phyloP scores from a whole-genome alignment of 805 yeast genomes.

The Lachancea lanzarotensis region DNA sequence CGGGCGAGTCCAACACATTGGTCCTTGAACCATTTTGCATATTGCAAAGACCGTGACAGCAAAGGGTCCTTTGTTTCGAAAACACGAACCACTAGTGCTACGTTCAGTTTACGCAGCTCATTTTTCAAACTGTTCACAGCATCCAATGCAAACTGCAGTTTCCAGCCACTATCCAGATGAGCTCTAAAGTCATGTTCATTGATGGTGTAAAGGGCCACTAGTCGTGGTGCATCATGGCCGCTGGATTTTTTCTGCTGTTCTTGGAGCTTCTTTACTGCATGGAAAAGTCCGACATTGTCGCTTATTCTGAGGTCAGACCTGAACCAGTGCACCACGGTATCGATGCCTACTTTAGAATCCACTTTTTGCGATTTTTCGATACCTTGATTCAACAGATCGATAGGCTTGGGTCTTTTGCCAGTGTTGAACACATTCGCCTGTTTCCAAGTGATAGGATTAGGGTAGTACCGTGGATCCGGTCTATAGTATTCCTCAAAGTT shows the following conservation, averaged over 20 bases:
- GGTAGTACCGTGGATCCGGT: slow-evolving; percentile 15
- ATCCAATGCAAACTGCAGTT: slow-evolving; percentile 35
- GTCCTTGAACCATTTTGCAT: slow-evolving; percentile 20
- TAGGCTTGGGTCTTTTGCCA: slow-evolving; percentile 15
- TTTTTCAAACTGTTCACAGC: slow-evolving; percentile 30
- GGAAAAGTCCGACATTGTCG: slow-evolving; percentile 39
- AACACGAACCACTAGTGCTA: slow-evolving; percentile 32
- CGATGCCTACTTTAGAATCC: slow-evolving; percentile 3
- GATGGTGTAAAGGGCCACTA: slow-evolving; percentile 38
- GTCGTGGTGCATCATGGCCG: slow-evolving; percentile 25
- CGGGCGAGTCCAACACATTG: slow-evolving; percentile 10
- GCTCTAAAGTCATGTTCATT: slow-evolving; percentile 37
- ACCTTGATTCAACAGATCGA: slow-evolving; percentile 10
- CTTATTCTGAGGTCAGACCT: slow-evolving; percentile 39
- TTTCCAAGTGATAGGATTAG: slow-evolving; percentile 14
- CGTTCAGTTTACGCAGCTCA: slow-evolving; percentile 31
- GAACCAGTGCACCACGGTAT: slow-evolving; percentile 40
- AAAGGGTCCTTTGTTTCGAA: slow-evolving; percentile 16
- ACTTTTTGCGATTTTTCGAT: slow-evolving; percentile 5
- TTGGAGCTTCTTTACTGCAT: slow-evolving; percentile 33
- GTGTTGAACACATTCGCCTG: slow-evolving; percentile 19
- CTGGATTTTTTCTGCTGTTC: slow-evolving; percentile 11
- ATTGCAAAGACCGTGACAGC: slow-evolving; percentile 16
- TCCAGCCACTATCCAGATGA: slow-evolving; percentile 40
- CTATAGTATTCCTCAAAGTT: slow-evolving; percentile 14